These are phyloP conservation scores for Chrysopogon serrulatus DNA, from an alignment of 176 grass and related monocot genomes.

Conservation along the genomic window DNA sequence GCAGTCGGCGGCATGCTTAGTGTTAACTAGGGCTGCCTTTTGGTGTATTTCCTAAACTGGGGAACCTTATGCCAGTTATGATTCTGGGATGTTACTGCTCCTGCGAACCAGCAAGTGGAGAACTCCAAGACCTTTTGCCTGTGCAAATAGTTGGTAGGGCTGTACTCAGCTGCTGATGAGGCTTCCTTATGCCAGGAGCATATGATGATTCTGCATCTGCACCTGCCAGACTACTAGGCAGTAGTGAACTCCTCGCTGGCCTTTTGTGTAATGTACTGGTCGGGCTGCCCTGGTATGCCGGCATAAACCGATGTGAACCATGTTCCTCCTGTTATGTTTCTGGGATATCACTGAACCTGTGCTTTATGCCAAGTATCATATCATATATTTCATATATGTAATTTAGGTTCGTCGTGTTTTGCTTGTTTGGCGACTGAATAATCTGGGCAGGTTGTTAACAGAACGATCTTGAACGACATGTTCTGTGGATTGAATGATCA, in stretches of 20 bases:
- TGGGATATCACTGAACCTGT: not conserved
- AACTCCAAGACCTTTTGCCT: not conserved
- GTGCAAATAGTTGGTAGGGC: slow-evolving; percentile 12
- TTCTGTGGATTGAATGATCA: too few relatives aligned
- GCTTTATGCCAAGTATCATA: not conserved
- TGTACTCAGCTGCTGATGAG: too few relatives aligned
- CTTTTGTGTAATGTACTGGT: too few relatives aligned
- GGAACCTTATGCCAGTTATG: too few relatives aligned
- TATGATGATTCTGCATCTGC: too few relatives aligned
- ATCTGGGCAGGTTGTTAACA: not conserved
- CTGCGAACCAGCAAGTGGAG: not conserved
- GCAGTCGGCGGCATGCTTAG: not conserved
- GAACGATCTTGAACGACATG: not conserved
- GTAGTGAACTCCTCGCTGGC: too few relatives aligned
- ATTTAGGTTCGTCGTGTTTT: not conserved
- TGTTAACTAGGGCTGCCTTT: not conserved
- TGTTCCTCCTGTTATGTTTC: not conserved
- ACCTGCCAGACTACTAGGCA: too few relatives aligned
- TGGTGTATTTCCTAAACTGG: not conserved
- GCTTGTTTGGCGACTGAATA: not conserved
- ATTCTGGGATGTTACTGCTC: too few relatives aligned
- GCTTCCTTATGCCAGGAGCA: too few relatives aligned
- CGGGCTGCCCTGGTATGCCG: too few relatives aligned
- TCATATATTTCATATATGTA: too few relatives aligned
- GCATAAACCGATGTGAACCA: not conserved